Percentiles rank a stretch among this genome's conserved stretches.
These are phyloP conservation scores for Sonneratia alba DNA, from an alignment of 345 rosid genomes.

Conservation along the genomic window DNA sequence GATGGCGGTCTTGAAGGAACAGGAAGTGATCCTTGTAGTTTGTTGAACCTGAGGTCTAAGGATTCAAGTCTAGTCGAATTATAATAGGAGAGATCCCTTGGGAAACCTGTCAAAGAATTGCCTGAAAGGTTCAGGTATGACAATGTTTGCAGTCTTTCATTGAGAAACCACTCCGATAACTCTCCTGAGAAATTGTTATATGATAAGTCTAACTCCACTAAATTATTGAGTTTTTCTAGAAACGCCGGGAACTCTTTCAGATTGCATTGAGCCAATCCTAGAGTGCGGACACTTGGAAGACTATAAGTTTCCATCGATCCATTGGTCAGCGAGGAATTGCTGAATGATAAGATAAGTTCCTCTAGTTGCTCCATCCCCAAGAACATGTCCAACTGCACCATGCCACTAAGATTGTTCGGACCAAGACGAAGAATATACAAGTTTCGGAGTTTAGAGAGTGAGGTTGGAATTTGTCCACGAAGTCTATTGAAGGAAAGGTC, in stretches of 20 bases:
- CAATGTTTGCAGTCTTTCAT: not conserved
- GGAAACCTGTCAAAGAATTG: constrained; percentile 16
- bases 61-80: not conserved
- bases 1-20: not conserved
- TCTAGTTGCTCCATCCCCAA: not conserved
- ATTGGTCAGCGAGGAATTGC: constrained; percentile 6
- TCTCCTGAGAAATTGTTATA: constrained; percentile 12
- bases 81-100: not conserved
- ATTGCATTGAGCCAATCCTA: constrained; percentile 17
- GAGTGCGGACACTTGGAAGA: fast-evolving
- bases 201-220: constrained; percentile 4
- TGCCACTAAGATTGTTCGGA: constrained; percentile 15
- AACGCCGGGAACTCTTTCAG: constrained; percentile 17
- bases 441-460: constrained; percentile 4
- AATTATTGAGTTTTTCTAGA: constrained; percentile 5
- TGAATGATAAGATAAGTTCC: not conserved
- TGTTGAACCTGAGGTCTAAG: not conserved
- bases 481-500: constrained; percentile 4
- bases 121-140: not conserved
- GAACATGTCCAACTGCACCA: not conserved
- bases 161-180: constrained; percentile 16
- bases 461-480: constrained; percentile 14
- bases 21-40: constrained; percentile 15
- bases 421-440: not conserved
- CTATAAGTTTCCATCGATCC: not conserved